Evolutionary conservation across 73 alveolate species (phyloP), one percentile per base, ranked within the genome.

Genomic region (Blepharisma stoltei): DNA sequence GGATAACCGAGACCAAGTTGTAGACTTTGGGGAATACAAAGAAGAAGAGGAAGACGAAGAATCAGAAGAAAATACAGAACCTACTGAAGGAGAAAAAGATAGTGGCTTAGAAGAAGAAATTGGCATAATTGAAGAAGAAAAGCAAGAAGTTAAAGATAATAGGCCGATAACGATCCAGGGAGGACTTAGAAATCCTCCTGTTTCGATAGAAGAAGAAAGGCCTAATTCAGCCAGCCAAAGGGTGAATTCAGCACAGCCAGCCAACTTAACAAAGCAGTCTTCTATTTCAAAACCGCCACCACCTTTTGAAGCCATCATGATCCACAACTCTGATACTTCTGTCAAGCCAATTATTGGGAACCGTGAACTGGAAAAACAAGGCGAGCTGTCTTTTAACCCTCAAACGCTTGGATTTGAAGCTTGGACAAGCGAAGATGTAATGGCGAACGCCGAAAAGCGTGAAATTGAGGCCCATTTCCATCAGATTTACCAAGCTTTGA

Each of bases 331-430:
- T n/a, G 99, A 96, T 82, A 92, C 92, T 49, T 83, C 95, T 45
- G 98, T 95, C 45, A 96, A 96, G 80, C 99, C 99, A 4, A 96
- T 96, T 21, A 95, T 96, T 55, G 98, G 99, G 11, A 96, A 96
- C 86, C 89, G 92, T 86, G 96, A 91, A 18, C 93, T 96, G 37
- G 99, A 96, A 80, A 93, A 90, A 76, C 77, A 85, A 43, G 80
- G 81, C 18, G 96, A 83, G 43, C 87, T 92, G 23, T 71, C 73
- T 54, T 94, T 76, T 79, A 85, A 85, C 49, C 83, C 81, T 32
- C 82, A 78, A 37, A 50, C 69, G 27, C 78, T 96, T 27, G 88
- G 95, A 43, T 90, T 96, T 77, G 76, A 79, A 43, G 95, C 97
- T 47, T 83, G 92, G 86, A 73, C 89, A 55, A 66, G 90, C 37